Conservation (phyloP, 257 asterid genomes). For the Haberlea rhodopensis region DNA sequence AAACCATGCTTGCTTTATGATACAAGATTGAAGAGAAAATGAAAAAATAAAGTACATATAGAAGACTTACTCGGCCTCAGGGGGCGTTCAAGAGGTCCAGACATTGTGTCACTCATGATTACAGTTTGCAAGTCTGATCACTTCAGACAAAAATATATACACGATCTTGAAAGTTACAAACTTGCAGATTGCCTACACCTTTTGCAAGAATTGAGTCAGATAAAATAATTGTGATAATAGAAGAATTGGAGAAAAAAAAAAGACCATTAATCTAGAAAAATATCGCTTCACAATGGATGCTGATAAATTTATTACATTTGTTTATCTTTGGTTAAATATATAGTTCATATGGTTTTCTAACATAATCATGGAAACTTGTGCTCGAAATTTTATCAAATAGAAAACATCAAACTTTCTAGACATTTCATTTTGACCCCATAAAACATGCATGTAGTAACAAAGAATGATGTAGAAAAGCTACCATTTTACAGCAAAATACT, state of each 20-base stretch:
- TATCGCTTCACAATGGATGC: neutral
- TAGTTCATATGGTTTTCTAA: neutral
- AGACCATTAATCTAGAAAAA: neutral
- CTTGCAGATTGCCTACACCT: conserved; percentile 28
- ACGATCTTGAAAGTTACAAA: neutral
- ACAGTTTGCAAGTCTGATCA: conserved; percentile 18
- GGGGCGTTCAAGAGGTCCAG: conserved; percentile 43
- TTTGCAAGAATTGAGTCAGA: neutral
- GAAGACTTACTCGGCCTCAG: conserved; percentile 30
- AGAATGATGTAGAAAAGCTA: neutral
- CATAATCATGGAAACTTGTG: neutral
- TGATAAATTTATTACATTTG: too few species aligned
- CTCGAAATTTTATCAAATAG: neutral
- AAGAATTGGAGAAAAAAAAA: neutral
- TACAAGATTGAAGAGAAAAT: neutral
- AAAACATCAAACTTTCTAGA: neutral
- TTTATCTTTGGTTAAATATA: too few species aligned
- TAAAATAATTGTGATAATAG: neutral
- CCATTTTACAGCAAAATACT: neutral
- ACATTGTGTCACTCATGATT: conserved; percentile 43
- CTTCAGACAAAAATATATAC: neutral
- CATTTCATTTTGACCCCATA: neutral
- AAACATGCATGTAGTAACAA: neutral
- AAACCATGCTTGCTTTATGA: neutral
- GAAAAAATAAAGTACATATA: neutral